A percentile compares a stretch with the other conserved stretches of the same genome.
These are phyloP conservation scores for Phlyctochytrium arcticum DNA, from an alignment of 192 early-diverging fungal species.

Conservation along the genomic window DNA sequence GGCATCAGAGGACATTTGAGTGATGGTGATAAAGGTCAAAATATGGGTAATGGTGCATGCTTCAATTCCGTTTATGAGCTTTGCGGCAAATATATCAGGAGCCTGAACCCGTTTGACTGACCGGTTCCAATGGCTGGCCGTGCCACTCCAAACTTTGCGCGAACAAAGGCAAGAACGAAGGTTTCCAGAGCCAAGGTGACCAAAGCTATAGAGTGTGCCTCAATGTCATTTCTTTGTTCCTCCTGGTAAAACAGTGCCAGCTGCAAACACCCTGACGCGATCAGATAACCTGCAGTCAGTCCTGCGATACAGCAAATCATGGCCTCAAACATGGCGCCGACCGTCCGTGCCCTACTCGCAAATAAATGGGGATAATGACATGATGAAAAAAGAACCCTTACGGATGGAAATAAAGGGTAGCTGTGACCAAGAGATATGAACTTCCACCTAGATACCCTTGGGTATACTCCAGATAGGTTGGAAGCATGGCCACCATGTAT, in stretches of 20 bases:
- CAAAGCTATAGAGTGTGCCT: slow-evolving; percentile 16
- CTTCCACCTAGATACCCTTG: not conserved
- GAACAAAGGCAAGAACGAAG: slow-evolving; percentile 49
- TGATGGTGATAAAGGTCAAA: slow-evolving; percentile 22
- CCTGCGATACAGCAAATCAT: slow-evolving; percentile 18
- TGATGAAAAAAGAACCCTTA: not conserved
- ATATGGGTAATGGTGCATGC: slow-evolving; percentile 20
- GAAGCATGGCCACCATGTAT: slow-evolving; percentile 8
- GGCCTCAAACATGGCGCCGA: slow-evolving; percentile 24
- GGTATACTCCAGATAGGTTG: not conserved
- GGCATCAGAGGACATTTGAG: slow-evolving; percentile 9
- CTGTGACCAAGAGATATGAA: slow-evolving; percentile 11
- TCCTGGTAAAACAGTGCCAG: slow-evolving; percentile 16
- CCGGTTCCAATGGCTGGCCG: slow-evolving; percentile 47
- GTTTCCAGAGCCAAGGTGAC: slow-evolving; percentile 12
- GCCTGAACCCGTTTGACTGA: not conserved
- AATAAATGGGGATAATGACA: not conserved
- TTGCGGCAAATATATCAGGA: not conserved
- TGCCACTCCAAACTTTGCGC: slow-evolving; percentile 38
- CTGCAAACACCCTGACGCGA: slow-evolving; percentile 4
- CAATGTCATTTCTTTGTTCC: slow-evolving; percentile 5
- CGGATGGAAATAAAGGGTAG: slow-evolving; percentile 25
- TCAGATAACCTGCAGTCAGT: slow-evolving; percentile 2
- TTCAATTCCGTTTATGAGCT: not conserved
- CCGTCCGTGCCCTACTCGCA: slow-evolving; percentile 14